phyloP scores from a whole-genome alignment of 2,329 filamentous ascomycete species.

The Dothideomycetes sp. region DNA sequence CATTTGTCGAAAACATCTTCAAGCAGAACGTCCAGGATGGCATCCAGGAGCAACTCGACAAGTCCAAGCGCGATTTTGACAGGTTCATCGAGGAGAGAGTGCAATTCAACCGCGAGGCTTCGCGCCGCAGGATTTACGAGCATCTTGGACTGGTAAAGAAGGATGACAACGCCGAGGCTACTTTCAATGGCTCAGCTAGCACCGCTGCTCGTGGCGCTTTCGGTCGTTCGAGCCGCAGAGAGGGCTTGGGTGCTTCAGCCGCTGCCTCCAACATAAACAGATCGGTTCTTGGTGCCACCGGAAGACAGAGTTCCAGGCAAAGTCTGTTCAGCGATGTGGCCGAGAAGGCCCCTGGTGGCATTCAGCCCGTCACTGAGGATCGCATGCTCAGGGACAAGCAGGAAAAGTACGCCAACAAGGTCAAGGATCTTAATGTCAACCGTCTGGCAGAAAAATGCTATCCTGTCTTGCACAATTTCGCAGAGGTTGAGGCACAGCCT shows the following conservation, averaged over 20 bases:
- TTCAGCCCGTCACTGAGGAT: slow-evolving; percentile 54
- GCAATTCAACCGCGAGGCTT: slow-evolving; percentile 89
- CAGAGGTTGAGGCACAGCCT: slow-evolving; percentile 60
- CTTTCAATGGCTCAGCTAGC: slow-evolving; percentile 28
- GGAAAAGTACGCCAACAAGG: slow-evolving; percentile 65
- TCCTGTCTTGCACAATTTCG: slow-evolving; percentile 67
- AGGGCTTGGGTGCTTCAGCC: slow-evolving; percentile 29
- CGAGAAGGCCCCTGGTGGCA: slow-evolving; percentile 38
- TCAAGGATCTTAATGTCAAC: slow-evolving; percentile 67
- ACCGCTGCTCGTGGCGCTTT: slow-evolving; percentile 36
- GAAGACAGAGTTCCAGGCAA: slow-evolving; percentile 36
- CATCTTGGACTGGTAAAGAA: slow-evolving; percentile 73
- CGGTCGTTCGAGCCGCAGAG: slow-evolving; percentile 40
- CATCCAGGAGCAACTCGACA: slow-evolving; percentile 82
- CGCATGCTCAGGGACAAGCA: slow-evolving; percentile 78
- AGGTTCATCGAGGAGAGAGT: slow-evolving; percentile 89
- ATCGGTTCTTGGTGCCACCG: slow-evolving; percentile 79
- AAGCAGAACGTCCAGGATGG: slow-evolving; percentile 85
- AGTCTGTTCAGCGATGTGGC: slow-evolving; percentile 34
- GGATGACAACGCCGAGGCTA: slow-evolving; percentile 24
- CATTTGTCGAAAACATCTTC: slow-evolving; percentile 77
- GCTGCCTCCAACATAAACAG: slow-evolving; percentile 56
- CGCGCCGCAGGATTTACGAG: slow-evolving; percentile 86
- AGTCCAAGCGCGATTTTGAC: slow-evolving; percentile 86
- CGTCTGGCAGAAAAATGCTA: slow-evolving; percentile 59